These are phyloP conservation scores for Aspergillus sp. DNA, from an alignment of 2,329 filamentous ascomycete genomes.

Conservation along the genomic window DNA sequence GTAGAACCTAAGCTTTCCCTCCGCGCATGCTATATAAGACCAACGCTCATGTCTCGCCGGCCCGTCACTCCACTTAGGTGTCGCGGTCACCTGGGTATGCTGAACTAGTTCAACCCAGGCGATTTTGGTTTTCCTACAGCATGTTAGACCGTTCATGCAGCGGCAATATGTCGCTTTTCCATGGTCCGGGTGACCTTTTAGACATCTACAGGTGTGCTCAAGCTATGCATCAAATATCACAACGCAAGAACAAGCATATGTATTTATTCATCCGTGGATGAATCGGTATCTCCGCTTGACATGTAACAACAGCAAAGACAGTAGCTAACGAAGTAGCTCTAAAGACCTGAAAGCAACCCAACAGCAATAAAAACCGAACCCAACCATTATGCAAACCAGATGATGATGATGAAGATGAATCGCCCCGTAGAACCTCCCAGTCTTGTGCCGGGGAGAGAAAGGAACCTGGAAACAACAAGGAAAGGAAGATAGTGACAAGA, in stretches of 20 bases:
- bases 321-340: not conserved
- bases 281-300: not conserved
- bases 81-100: too few species aligned
- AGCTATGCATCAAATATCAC: not conserved
- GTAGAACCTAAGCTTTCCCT: not conserved
- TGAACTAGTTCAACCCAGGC: too few species aligned
- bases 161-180: too few species aligned
- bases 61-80: too few species aligned
- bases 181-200: too few species aligned
- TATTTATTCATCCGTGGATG: not conserved
- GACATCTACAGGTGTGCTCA: too few species aligned
- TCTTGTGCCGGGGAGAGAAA: not conserved
- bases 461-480: not conserved
- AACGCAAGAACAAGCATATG: not conserved
- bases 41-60: too few species aligned
- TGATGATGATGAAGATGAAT: slow-evolving; percentile 1
- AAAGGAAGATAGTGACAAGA: not conserved
- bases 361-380: slow-evolving; percentile 5
- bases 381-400: slow-evolving; percentile 18
- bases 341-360: not conserved
- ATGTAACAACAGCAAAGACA: not conserved
- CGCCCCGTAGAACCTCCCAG: slow-evolving; percentile 5
- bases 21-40: too few species aligned
- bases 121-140: too few species aligned
- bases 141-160: too few species aligned